Conservation (phyloP, 1,139 yeast genomes). For the Yamadazyma epiphylla region DNA sequence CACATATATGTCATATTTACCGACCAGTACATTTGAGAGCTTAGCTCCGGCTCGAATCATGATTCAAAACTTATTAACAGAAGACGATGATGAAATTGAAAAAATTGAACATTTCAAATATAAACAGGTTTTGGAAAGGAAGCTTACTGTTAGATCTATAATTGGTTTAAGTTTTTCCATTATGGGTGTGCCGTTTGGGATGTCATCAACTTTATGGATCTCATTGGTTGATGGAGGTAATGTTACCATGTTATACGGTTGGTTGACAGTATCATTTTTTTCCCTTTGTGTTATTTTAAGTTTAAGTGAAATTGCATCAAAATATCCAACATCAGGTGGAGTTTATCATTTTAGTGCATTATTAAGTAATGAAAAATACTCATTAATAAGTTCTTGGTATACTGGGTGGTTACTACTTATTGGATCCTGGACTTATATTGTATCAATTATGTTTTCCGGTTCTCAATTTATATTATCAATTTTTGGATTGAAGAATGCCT, state of each 20-base stretch:
- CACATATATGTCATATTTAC: conserved; percentile 17
- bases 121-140: conserved; percentile 64
- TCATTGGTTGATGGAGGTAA: conserved; percentile 72
- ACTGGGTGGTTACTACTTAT: conserved; percentile 73
- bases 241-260: conserved; percentile 67
- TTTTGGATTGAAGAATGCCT: conserved; percentile 55
- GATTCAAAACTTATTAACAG: conserved; percentile 18
- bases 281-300: conserved; percentile 63
- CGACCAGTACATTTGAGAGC: conserved; percentile 8
- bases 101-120: conserved; percentile 67
- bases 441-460: conserved; percentile 70
- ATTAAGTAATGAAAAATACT: conserved; percentile 53
- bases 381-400: conserved; percentile 61
- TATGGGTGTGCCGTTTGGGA: conserved; percentile 77
- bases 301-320: conserved; percentile 67
- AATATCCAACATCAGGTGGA: conserved; percentile 72
- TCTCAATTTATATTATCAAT: conserved; percentile 67
- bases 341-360: conserved; percentile 75
- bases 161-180: conserved; percentile 72
- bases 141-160: conserved; percentile 61
- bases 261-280: conserved; percentile 60
- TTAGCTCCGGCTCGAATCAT: conserved; percentile 21
- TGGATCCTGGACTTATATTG: conserved; percentile 76
- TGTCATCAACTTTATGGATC: conserved; percentile 66
- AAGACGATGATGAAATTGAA: conserved; percentile 48